phyloP scores from a whole-genome alignment of 1,139 yeast species.

The Zygoascus sp. region DNA sequence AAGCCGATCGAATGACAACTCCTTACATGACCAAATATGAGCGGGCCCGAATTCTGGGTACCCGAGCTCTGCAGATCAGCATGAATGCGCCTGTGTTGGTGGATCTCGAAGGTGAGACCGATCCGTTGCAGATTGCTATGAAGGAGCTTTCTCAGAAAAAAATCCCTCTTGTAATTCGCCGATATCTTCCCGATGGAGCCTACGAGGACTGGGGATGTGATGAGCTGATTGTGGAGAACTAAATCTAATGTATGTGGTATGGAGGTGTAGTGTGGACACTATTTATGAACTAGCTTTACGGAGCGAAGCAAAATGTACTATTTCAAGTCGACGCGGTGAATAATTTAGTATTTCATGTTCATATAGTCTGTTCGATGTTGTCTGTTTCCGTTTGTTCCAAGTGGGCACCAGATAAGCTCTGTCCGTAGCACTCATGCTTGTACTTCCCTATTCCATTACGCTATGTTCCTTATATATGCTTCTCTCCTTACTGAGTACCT shows the following conservation, averaged over 20 bases:
- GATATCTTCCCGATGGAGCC: slow-evolving; percentile 95
- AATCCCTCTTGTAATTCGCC: slow-evolving; percentile 90
- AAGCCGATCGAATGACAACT: slow-evolving; percentile 84
- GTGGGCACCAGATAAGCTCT: background rate
- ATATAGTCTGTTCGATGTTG: no score
- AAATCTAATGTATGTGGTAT: slow-evolving; percentile 17
- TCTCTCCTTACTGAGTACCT: background rate
- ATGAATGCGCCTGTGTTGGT: slow-evolving; percentile 98
- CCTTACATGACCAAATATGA: slow-evolving; percentile 99
- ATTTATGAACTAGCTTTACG: slow-evolving; percentile 2
- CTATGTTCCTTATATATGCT: background rate
- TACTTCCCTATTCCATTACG: background rate
- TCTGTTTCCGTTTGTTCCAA: no score
- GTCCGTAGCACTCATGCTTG: background rate
- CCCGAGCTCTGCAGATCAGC: slow-evolving; percentile 89
- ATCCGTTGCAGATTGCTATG: slow-evolving; percentile 97
- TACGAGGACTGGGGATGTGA: slow-evolving; percentile 99
- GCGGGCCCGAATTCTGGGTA: slow-evolving; percentile 93
- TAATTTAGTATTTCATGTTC: no score
- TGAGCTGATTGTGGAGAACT: slow-evolving; percentile 86
- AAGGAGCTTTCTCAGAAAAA: slow-evolving; percentile 92
- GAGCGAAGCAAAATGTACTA: background rate
- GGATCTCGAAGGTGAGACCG: slow-evolving; percentile 97
- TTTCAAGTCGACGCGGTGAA: background rate
- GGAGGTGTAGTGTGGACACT: background rate